These are phyloP conservation scores for Arthroderma uncinatum DNA, from an alignment of 2,329 filamentous ascomycete species.

Conservation along the genomic window DNA sequence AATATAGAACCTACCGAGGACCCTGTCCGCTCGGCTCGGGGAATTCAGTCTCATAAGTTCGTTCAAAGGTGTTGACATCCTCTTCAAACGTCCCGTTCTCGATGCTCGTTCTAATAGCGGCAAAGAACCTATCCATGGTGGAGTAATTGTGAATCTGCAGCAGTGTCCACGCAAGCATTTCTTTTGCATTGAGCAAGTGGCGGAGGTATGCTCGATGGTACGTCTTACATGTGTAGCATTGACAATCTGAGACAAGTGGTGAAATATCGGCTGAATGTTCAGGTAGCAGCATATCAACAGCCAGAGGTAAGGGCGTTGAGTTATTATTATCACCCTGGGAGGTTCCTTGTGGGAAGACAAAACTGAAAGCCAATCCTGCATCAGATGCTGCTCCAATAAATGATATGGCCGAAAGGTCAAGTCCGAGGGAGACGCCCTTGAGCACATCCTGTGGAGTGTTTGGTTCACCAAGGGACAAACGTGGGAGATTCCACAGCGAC, in stretches of 20 bases:
- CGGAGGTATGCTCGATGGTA: conserved; percentile 83
- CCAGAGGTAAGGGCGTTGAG: conserved; percentile 43
- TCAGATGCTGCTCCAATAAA: conserved; percentile 68
- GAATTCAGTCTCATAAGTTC: conserved; percentile 56
- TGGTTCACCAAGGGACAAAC: conserved; percentile 61
- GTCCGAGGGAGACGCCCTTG: conserved; percentile 60
- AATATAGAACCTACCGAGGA: conserved; percentile 47
- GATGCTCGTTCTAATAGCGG: conserved; percentile 55
- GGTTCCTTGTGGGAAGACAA: conserved; percentile 52
- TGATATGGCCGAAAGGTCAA: conserved; percentile 68
- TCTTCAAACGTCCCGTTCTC: conserved; percentile 43
- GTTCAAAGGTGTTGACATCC: conserved; percentile 50
- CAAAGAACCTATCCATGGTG: conserved; percentile 62
- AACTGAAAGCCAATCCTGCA: conserved; percentile 71
- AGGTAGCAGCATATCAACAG: conserved; percentile 64
- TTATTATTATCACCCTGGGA: conserved; percentile 8
- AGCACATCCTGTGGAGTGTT: conserved; percentile 65
- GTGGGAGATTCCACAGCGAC: conserved; percentile 52
- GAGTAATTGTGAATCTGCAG: conserved; percentile 86
- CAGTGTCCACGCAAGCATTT: conserved; percentile 93
- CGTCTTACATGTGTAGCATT: conserved; percentile 70
- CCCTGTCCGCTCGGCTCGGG: conserved; percentile 65
- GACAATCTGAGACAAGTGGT: conserved; percentile 54
- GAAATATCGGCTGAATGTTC: conserved; percentile 49
- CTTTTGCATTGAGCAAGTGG: conserved; percentile 77